Evolutionary conservation across 2,329 filamentous ascomycete species (phyloP).

Genomic region (Dactylellina sp.): DNA sequence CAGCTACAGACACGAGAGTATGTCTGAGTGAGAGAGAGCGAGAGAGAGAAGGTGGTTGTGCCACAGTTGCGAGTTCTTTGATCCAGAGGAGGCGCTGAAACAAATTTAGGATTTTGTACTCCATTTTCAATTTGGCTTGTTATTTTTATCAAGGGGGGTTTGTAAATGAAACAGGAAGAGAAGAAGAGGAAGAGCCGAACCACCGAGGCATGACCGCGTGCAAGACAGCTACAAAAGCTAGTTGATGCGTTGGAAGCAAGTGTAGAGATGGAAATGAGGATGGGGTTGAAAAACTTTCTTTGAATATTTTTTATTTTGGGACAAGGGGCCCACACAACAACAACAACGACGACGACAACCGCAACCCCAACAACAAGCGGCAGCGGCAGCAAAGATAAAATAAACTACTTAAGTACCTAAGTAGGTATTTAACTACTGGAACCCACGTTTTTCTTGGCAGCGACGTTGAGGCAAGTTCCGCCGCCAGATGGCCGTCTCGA

Average conservation of each 20-base stretch:
- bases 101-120: slow-evolving; percentile 4
- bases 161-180: neutral
- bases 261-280: slow-evolving; percentile 17
- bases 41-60: slow-evolving; percentile 3
- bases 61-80: slow-evolving; percentile 11
- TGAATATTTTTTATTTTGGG: neutral
- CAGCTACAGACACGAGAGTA: too few species aligned
- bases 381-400: too few species aligned
- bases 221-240: neutral
- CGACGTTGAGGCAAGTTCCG: too few species aligned
- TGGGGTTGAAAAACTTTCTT: neutral
- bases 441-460: too few species aligned
- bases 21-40: too few species aligned
- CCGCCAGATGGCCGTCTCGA: too few species aligned
- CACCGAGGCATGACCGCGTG: neutral
- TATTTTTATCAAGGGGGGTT: neutral
- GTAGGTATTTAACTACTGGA: too few species aligned
- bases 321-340: neutral
- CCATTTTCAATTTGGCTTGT: too few species aligned
- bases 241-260: slow-evolving; percentile 1
- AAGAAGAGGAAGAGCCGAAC: neutral
- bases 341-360: neutral
- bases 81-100: slow-evolving; percentile 45
- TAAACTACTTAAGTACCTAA: too few species aligned
- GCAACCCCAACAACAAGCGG: neutral